A percentile compares a stretch with the other conserved stretches of the same genome.
These are phyloP conservation scores for Paramecium tetraurelia DNA, from an alignment of 73 alveolate genomes.

Conservation along the genomic window DNA sequence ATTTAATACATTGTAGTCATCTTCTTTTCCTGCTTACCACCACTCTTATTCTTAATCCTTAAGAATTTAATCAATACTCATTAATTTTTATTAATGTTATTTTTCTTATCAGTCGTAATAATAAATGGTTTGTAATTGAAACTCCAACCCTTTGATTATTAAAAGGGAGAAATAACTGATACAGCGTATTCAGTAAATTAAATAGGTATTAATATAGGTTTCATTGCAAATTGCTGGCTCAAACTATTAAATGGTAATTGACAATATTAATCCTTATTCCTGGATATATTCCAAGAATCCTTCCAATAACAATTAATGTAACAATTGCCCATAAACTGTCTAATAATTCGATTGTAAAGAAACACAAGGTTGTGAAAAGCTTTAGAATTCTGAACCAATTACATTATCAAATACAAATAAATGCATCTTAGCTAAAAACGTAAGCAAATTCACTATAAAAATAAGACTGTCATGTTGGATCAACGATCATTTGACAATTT, in stretches of 20 bases:
- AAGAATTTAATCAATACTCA: slow-evolving; percentile 4
- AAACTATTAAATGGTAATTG: background rate
- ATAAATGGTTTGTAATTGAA: background rate
- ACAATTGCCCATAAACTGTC: background rate
- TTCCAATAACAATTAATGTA: background rate
- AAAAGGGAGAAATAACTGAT: background rate
- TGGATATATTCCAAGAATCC: background rate
- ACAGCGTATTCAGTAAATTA: background rate
- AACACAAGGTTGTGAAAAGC: background rate
- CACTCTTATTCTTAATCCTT: slow-evolving; percentile 16
- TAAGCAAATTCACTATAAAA: background rate
- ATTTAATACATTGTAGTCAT: background rate
- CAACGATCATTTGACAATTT: background rate
- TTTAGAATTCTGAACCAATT: background rate
- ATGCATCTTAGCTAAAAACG: background rate
- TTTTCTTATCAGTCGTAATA: background rate
- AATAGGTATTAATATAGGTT: background rate
- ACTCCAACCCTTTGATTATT: background rate
- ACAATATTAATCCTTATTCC: background rate
- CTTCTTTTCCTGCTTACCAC: slow-evolving; percentile 48
- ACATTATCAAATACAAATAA: background rate
- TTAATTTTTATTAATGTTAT: background rate
- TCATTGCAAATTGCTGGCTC: background rate
- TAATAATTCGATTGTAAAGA: background rate
- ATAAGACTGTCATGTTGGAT: background rate